Conservation (phyloP, 202 grass and related monocot genomes). For the Panicum hallii region DNA sequence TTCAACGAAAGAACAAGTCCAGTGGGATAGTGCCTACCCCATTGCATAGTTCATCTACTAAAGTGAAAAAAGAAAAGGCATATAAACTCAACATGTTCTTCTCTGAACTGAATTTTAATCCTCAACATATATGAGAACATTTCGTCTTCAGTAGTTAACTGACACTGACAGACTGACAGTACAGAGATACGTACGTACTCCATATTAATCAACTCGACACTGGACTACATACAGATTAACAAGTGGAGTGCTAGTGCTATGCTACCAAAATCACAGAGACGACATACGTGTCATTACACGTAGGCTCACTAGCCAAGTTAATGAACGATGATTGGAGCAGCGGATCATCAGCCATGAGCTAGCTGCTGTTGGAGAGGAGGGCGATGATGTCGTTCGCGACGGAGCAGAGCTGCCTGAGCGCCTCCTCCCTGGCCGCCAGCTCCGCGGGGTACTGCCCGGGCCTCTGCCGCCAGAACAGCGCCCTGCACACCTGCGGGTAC, state of each 20-base stretch:
- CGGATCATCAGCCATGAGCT: neutral
- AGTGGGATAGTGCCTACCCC: neutral
- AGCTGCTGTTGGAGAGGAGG: conserved; percentile 40
- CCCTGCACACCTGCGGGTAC: conserved; percentile 73
- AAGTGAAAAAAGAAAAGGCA: neutral
- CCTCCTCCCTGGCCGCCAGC: conserved; percentile 61
- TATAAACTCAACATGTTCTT: neutral
- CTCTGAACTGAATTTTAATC: neutral
- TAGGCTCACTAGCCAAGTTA: neutral
- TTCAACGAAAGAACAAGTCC: neutral
- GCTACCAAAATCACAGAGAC: conserved; percentile 23
- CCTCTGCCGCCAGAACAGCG: conserved; percentile 64
- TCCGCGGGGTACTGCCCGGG: conserved; percentile 59
- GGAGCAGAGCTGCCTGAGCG: conserved; percentile 70
- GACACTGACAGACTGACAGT: neutral
- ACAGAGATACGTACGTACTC: neutral
- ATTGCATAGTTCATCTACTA: neutral
- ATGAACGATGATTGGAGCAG: no score
- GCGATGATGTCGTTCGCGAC: conserved; percentile 79
- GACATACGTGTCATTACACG: conserved; percentile 54
- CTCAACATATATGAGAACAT: neutral
- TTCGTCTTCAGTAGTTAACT: neutral
- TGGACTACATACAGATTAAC: neutral
- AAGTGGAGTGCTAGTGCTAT: neutral
- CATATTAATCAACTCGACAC: neutral